Conservation (phyloP, 1,284 basidiomycete species). For the Tylopilus sp. region DNA sequence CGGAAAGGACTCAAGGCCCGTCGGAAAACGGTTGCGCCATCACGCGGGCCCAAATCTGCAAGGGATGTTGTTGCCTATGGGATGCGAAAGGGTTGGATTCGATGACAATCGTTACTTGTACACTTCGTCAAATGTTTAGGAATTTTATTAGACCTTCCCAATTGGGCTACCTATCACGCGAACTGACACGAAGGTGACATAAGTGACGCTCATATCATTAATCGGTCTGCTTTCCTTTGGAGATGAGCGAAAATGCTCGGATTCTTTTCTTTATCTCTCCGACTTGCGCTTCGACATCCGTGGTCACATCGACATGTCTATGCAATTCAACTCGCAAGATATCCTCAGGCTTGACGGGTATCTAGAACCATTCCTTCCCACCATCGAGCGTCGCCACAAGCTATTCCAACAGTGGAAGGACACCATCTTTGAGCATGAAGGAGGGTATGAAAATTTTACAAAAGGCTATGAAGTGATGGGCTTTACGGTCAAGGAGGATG, state of each 20-base stretch:
- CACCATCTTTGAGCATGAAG: constrained; percentile 73
- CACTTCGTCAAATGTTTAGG: too few relatives aligned
- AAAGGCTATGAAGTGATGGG: constrained; percentile 87
- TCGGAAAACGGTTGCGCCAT: constrained; percentile 25
- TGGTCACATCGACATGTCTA: constrained; percentile 35
- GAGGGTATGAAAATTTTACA: constrained; percentile 87
- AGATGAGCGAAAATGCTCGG: constrained; percentile 8
- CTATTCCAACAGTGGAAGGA: constrained; percentile 75
- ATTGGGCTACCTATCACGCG: constrained; percentile 1
- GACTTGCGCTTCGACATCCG: background rate
- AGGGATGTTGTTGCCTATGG: constrained; percentile 33
- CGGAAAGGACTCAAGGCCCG: constrained; percentile 21
- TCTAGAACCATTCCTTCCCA: constrained; percentile 72
- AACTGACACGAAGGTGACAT: background rate
- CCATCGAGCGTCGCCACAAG: constrained; percentile 72
- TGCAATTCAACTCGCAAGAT: constrained; percentile 52
- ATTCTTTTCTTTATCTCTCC: constrained; percentile 9
- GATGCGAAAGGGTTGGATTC: constrained; percentile 29
- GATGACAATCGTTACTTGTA: too few relatives aligned
- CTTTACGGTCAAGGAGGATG: constrained; percentile 69
- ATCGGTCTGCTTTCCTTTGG: background rate
- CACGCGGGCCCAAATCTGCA: constrained; percentile 27
- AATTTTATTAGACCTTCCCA: constrained; percentile 13
- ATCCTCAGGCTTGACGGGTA: constrained; percentile 67
- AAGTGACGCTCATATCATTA: background rate